These are phyloP conservation scores for Borovskyia barvae DNA, from an alignment of 208 protist genomes.

Conservation along the genomic window DNA sequence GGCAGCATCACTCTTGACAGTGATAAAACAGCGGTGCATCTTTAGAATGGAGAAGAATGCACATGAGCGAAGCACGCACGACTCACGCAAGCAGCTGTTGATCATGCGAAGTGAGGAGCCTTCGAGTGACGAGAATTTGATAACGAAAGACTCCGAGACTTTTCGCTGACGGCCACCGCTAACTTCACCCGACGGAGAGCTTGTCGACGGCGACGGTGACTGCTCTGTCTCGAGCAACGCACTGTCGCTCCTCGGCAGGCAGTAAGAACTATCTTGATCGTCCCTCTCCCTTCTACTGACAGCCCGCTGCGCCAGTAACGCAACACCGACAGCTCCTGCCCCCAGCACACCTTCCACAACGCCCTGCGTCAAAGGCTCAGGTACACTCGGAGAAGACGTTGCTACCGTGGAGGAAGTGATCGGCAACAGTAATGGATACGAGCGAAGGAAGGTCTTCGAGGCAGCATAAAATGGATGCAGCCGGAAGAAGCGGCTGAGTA, in stretches of 20 bases:
- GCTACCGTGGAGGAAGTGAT: not conserved
- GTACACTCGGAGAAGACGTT: too few species aligned
- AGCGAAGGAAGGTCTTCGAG: not conserved
- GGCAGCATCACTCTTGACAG: slow-evolving; percentile 33
- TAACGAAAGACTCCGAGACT: slow-evolving; percentile 26
- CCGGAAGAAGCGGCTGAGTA: slow-evolving; percentile 3
- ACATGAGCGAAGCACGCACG: slow-evolving; percentile 56
- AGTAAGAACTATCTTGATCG: too few species aligned
- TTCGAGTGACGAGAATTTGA: slow-evolving; percentile 57
- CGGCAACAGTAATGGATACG: not conserved
- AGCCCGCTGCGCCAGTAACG: slow-evolving; percentile 35
- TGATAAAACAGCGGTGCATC: slow-evolving; percentile 53
- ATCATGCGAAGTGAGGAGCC: slow-evolving; percentile 54
- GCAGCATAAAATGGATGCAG: slow-evolving; percentile 22
- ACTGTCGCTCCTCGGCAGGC: too few species aligned
- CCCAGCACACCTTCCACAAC: slow-evolving; percentile 36
- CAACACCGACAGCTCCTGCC: slow-evolving; percentile 34
- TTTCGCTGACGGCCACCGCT: not conserved
- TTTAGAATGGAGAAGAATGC: slow-evolving; percentile 77
- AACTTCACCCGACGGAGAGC: too few species aligned
- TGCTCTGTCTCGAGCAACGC: too few species aligned
- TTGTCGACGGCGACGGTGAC: too few species aligned
- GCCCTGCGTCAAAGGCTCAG: not conserved
- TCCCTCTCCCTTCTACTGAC: too few species aligned
- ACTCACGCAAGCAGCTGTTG: slow-evolving; percentile 46